Conservation (phyloP, 1,284 basidiomycete genomes). For the Cryptococcus sp. region DNA sequence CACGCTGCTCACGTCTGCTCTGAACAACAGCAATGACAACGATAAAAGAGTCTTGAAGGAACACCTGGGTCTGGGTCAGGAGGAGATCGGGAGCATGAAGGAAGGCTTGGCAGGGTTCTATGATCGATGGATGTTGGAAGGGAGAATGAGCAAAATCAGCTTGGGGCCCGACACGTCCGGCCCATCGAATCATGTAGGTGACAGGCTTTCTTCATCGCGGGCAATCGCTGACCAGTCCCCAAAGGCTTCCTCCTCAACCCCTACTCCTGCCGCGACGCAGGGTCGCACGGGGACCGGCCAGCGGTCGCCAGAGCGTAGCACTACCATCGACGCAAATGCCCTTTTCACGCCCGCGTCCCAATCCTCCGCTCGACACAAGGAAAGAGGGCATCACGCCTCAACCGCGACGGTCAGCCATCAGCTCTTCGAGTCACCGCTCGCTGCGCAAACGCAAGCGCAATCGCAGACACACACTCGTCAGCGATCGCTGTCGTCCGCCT, state of each 20-base stretch:
- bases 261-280: no score
- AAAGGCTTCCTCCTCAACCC: no score
- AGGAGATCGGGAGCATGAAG: constrained; percentile 37
- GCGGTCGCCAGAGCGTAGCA: no score
- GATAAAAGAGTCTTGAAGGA: constrained; percentile 17
- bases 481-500: constrained; percentile 28
- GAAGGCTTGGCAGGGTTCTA: constrained; percentile 32
- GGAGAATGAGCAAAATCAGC: constrained; percentile 26
- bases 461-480: constrained; percentile 17
- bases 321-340: no score
- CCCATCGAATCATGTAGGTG: no score
- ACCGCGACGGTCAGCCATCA: not conserved
- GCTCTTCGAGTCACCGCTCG: constrained; percentile 2
- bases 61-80: constrained; percentile 29
- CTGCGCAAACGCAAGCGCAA: not conserved
- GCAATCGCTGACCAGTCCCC: not conserved
- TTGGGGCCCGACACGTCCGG: constrained; percentile 2
- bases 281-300: no score
- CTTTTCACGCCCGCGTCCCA: no score
- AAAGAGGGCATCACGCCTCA: not conserved
- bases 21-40: constrained; percentile 17
- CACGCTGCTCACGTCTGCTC: constrained; percentile 19
- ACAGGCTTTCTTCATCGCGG: no score
- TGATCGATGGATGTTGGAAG: constrained; percentile 35
- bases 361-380: no score